Conservation (phyloP, 345 rosid species). For the Abelmoschus esculentus region DNA sequence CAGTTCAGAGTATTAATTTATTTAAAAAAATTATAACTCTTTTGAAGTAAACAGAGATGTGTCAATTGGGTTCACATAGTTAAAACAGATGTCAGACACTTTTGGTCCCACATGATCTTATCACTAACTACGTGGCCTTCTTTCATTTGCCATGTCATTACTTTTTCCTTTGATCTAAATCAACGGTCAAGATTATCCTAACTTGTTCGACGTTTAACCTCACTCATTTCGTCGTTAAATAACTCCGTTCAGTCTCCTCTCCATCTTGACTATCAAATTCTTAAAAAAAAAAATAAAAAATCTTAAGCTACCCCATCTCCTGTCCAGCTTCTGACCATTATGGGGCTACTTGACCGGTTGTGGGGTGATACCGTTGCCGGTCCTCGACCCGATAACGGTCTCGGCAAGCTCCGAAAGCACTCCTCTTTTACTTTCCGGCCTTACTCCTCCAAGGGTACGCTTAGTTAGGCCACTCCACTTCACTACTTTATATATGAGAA, state of each 20-base stretch:
- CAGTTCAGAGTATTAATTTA: no score
- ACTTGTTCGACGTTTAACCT: constrained; percentile 7
- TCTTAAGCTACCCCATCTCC: not conserved
- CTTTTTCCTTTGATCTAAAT: constrained; percentile 4
- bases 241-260: not conserved
- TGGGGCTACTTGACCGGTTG: constrained; percentile 84
- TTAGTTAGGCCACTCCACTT: constrained; percentile 7
- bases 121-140: constrained; percentile 30
- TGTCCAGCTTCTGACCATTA: constrained; percentile 12
- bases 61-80: not conserved
- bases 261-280: not conserved
- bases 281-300: not conserved
- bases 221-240: constrained; percentile 21
- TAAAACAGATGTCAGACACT: no score
- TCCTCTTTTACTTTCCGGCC: constrained; percentile 51
- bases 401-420: constrained; percentile 83
- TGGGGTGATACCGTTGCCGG: constrained; percentile 99
- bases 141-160: constrained; percentile 35
- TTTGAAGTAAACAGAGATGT: no score
- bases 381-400: constrained; percentile 84
- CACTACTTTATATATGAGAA: not conserved
- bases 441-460: constrained; percentile 80
- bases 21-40: no score
- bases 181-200: constrained; percentile 32
- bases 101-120: constrained; percentile 31